Percentiles rank a stretch among this genome's conserved stretches.
phyloP scores from a whole-genome alignment of 2,329 filamentous ascomycete genomes.

The Bretziella fagacearum region DNA sequence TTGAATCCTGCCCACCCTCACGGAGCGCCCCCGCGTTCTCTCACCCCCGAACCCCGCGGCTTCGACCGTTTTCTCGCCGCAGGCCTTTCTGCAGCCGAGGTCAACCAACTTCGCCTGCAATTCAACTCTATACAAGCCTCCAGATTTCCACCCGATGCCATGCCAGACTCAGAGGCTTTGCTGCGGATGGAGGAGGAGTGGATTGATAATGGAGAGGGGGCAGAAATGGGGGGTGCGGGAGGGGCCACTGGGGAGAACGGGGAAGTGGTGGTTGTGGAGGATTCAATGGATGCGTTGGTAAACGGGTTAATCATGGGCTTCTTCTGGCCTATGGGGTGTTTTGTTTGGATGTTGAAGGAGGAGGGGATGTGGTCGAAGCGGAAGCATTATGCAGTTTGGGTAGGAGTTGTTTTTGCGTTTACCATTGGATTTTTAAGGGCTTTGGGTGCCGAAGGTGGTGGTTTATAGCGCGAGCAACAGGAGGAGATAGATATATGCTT shows the following conservation, averaged over 20 bases:
- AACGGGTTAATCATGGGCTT: slow-evolving; percentile 84
- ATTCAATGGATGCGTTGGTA: slow-evolving; percentile 67
- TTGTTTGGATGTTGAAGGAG: slow-evolving; percentile 72
- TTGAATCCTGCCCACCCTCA: too few species aligned
- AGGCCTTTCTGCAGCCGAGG: slow-evolving; percentile 69
- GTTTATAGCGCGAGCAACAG: background rate
- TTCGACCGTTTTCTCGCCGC: slow-evolving; percentile 73
- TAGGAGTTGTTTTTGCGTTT: slow-evolving; percentile 75
- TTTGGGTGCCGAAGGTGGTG: slow-evolving; percentile 16
- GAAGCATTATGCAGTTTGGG: slow-evolving; percentile 37
- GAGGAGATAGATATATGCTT: slow-evolving; percentile 13
- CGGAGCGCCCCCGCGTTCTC: slow-evolving; percentile 19
- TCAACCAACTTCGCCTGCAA: slow-evolving; percentile 70
- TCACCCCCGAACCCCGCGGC: slow-evolving; percentile 34
- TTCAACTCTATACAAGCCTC: slow-evolving; percentile 73
- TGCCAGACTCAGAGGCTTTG: slow-evolving; percentile 63
- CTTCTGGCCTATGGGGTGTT: slow-evolving; percentile 78
- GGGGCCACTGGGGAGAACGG: slow-evolving; percentile 20
- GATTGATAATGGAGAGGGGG: slow-evolving; percentile 59
- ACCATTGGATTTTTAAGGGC: slow-evolving; percentile 37
- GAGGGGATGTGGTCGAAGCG: slow-evolving; percentile 74
- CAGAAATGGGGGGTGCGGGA: too few species aligned
- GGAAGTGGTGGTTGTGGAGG: slow-evolving; percentile 21
- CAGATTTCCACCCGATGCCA: slow-evolving; percentile 71
- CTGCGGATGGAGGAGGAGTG: slow-evolving; percentile 73